Base-by-base conservation (phyloP, 2,329 filamentous ascomycete genomes). In the Aspergillus neotritici region DNA sequence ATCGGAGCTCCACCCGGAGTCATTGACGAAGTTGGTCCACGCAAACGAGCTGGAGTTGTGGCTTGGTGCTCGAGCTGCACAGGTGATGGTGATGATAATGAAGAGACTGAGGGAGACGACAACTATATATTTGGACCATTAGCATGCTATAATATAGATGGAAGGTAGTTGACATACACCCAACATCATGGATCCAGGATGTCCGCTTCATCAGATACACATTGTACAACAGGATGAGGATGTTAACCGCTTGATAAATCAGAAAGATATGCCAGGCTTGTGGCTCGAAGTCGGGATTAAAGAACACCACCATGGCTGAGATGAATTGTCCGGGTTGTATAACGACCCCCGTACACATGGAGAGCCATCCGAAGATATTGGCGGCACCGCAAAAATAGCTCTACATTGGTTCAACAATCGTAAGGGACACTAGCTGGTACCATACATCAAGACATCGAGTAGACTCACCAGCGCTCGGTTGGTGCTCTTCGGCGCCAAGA, bases 1-100 rank as follows among this genome's bases (percentile, higher is more conserved):
- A 10, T 38, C 32, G 2, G 52, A 64, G 2, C 51, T 53, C 63
- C 64, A 68, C 15, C 60, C 60, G 50, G 62, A 10, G 2, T 33
- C 41, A 46, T 64, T 63, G 28, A 51, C 37, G n/a, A 73, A 63
- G 0, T 55, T 56, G 4, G 65, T 59, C 43, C 62, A 63, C 2
- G 9, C 21, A 9, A 25, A 25, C 2, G 21, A 8, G 21, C 21
- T 25, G 21, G 21, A 25, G 6, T 25, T 25, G 21, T 25, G 21
- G 7, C 21, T 8, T 25, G 21, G 21, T 25, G 21, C 21, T 3
- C 21, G 5, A 6, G 21, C 6, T 5, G 21, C 21, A 25, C 21
- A 25, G 21, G 21, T 25, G 21, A 25, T 25, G 21, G 21, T 25
- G 7, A 25, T 25, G 7, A 25, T 9, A 9, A 25, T 25, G 21